Percentiles rank a stretch among this genome's conserved stretches.
Conservation (phyloP, 768 basidiomycete species). For the Chalciporus piperatus region DNA sequence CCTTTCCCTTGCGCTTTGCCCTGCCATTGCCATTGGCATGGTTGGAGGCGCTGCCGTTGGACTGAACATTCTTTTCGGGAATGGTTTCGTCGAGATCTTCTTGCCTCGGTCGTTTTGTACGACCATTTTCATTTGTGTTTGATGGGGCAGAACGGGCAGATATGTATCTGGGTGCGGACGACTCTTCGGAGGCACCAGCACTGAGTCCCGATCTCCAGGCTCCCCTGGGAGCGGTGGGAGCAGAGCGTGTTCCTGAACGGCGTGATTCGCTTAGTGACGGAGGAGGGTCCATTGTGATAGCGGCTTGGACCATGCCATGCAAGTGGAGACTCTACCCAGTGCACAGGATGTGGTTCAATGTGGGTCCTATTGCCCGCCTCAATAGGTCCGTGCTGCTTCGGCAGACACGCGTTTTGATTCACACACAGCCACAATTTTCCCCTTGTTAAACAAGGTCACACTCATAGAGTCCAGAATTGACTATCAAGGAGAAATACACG, state of each 20-base stretch:
- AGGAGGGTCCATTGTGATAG: slow-evolving; percentile 74
- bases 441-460: too few species aligned
- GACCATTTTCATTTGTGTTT: slow-evolving; percentile 37
- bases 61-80: slow-evolving; percentile 41
- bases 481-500: too few species aligned
- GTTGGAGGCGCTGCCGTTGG: slow-evolving; percentile 31
- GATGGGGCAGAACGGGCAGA: slow-evolving; percentile 37
- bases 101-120: slow-evolving; percentile 65
- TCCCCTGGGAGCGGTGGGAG: slow-evolving; percentile 61
- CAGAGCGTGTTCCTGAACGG: slow-evolving; percentile 73
- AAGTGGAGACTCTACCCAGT: too few species aligned
- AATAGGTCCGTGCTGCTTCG: too few species aligned
- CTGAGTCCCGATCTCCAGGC: too few species aligned
- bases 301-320: slow-evolving; percentile 68
- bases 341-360: too few species aligned
- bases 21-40: slow-evolving; percentile 37
- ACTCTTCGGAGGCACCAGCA: too few species aligned
- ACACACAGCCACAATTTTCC: too few species aligned
- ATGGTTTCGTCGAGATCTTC: slow-evolving; percentile 68
- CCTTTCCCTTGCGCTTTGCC: slow-evolving; percentile 63
- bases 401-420: too few species aligned
- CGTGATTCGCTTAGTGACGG: slow-evolving; percentile 74
- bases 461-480: too few species aligned
- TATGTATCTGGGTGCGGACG: slow-evolving; percentile 37
- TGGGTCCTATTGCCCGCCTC: too few species aligned